These are phyloP conservation scores for Trichoderma arundinaceum DNA, from an alignment of 2,329 filamentous ascomycete genomes.

Conservation along the genomic window DNA sequence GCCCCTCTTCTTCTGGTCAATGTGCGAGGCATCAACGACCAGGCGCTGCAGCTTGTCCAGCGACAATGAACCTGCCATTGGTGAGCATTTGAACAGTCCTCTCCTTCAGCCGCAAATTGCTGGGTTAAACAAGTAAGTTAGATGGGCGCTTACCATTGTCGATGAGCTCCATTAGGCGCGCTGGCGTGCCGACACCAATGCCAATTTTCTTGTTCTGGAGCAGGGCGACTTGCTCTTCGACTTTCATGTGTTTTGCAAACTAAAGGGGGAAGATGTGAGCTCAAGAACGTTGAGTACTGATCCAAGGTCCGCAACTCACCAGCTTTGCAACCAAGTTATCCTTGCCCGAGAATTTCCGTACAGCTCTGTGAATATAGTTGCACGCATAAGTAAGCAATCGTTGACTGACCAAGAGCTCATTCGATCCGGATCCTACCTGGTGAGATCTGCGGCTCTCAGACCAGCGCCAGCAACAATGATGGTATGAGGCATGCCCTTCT, in stretches of 20 bases:
- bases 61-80: slow-evolving; percentile 65
- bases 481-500: slow-evolving; percentile 80
- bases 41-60: slow-evolving; percentile 75
- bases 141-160: slow-evolving; percentile 68
- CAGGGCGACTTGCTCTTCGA: slow-evolving; percentile 81
- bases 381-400: slow-evolving; percentile 29
- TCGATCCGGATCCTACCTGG: slow-evolving; percentile 59
- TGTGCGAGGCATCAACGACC: slow-evolving; percentile 87
- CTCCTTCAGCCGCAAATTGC: neutral
- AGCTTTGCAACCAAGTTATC: slow-evolving; percentile 83
- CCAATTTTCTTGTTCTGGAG: slow-evolving; percentile 74
- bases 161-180: slow-evolving; percentile 79
- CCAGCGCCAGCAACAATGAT: slow-evolving; percentile 86
- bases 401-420: neutral
- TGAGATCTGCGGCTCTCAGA: slow-evolving; percentile 82
- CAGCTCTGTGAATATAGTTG: slow-evolving; percentile 53
- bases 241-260: slow-evolving; percentile 98
- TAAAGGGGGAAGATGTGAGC: slow-evolving; percentile 38
- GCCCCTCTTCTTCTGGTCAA: slow-evolving; percentile 92
- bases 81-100: slow-evolving; percentile 14
- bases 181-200: slow-evolving; percentile 88
- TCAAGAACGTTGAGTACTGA: neutral
- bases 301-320: slow-evolving; percentile 44
- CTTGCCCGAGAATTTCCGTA: slow-evolving; percentile 81
- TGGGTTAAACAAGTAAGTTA: neutral